Percentiles rank a stretch among this genome's conserved stretches.
These are phyloP conservation scores for Flaveria sonorensis DNA, from an alignment of 129 eudicot species.

Conservation along the genomic window DNA sequence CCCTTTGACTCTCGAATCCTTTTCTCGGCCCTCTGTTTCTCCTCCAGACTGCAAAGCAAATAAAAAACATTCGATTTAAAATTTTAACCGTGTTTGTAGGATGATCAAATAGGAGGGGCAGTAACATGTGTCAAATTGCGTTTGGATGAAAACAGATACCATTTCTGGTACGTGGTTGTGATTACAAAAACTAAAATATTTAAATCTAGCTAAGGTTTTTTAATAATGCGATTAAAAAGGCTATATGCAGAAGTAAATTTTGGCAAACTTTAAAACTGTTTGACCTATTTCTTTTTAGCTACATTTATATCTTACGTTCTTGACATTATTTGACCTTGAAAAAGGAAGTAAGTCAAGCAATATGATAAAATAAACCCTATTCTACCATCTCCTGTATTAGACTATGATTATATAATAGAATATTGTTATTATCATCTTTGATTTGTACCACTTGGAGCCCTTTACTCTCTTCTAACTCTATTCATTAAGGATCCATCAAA, in stretches of 20 bases:
- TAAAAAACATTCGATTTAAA: background rate
- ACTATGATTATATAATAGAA: too few relatives aligned
- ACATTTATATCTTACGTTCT: too few relatives aligned
- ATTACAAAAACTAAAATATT: background rate
- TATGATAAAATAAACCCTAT: too few relatives aligned
- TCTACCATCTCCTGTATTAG: too few relatives aligned
- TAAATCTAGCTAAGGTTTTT: too few relatives aligned
- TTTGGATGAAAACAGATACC: too few relatives aligned
- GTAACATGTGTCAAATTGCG: too few relatives aligned
- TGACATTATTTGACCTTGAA: too few relatives aligned
- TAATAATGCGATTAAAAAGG: background rate
- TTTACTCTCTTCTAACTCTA: background rate
- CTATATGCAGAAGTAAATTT: background rate
- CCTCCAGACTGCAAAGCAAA: conserved; percentile 60
- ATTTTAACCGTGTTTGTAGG: background rate
- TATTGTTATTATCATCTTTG: background rate
- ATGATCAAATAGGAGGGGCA: too few relatives aligned
- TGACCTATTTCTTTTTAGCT: background rate
- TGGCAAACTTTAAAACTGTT: background rate
- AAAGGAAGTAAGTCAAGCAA: too few relatives aligned
- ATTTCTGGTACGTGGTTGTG: background rate
- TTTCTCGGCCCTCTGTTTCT: conserved; percentile 93
- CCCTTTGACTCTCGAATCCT: conserved; percentile 72
- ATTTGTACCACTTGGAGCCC: background rate
- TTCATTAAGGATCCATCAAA: background rate